Percentiles rank a stretch among this genome's conserved stretches.
Conservation (phyloP, 768 basidiomycete genomes). For the Rossbeevera mucosa region DNA sequence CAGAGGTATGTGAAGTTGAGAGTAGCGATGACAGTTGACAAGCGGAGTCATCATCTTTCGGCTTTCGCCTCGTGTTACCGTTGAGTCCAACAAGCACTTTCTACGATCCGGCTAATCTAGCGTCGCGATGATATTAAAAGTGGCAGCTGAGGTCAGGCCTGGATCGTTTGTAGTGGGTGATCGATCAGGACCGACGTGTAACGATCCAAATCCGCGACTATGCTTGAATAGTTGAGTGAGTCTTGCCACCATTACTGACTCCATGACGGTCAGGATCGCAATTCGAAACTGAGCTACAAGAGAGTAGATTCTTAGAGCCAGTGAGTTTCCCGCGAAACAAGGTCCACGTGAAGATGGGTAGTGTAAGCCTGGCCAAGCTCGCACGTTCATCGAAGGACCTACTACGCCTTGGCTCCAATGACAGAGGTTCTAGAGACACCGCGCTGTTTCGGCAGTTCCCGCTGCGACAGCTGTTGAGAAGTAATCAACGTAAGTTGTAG, state of each 20-base stretch:
- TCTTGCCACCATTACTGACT: not conserved
- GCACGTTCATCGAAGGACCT: slow-evolving; percentile 1
- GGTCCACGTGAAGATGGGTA: not conserved
- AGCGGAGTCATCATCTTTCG: not conserved
- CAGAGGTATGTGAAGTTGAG: not conserved
- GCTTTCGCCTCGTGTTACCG: slow-evolving; percentile 16
- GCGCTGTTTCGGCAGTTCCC: slow-evolving; percentile 4
- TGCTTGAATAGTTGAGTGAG: slow-evolving; percentile 4
- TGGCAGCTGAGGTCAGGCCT: not conserved
- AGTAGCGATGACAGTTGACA: not conserved
- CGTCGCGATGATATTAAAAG: not conserved
- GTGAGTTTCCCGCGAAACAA: slow-evolving; percentile 16
- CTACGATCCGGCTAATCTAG: slow-evolving; percentile 3
- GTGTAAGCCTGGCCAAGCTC: not conserved
- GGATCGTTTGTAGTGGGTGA: not conserved
- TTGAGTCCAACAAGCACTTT: slow-evolving; percentile 1
- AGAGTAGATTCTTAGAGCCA: not conserved
- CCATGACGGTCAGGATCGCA: not conserved
- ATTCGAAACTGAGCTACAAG: not conserved
- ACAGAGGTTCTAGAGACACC: not conserved
- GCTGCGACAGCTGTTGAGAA: not conserved
- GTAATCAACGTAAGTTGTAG: not conserved
- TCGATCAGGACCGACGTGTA: not conserved
- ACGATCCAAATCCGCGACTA: not conserved
- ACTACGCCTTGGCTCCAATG: not conserved